Base-by-base conservation (phyloP, 768 basidiomycete genomes). In the Mycena haematopus region DNA sequence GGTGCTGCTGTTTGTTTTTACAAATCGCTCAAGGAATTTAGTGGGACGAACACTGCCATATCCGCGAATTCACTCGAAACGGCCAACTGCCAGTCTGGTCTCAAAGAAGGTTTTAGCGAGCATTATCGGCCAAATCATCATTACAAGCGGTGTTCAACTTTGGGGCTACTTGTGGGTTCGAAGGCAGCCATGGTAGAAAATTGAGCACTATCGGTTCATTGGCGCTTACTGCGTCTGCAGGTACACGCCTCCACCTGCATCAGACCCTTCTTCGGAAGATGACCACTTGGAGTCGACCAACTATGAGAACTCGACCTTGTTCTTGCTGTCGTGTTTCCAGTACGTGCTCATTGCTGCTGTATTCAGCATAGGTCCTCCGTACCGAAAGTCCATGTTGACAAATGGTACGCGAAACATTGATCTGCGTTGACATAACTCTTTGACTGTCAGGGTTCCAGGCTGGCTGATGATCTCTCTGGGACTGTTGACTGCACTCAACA, bases 301-400 rank as follows among this genome's bases (percentile, higher is more conserved):
- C 73, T 96, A 85, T 70, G 97, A 99, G 75, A 98, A 99, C 73
- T 88, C 97, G 6, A 87, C 85, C 29, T 76, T 99, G 59, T 99
- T 99, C 79, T 76, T 98, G 66, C 80, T 98, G 46, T 98, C 97
- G 11, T 97, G 95, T 65, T 99, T 99, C 87, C 97, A 99, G 77
- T 99, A 99, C 75, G 93, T 99, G 70, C 80, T 99, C 52, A 93
- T 97, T 9, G 97, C 96, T 14, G 96, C 90, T 0, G 95, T 99
- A 0, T 99, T 99, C 78, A 96, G 93, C 73, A 97, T 99, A 67
- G 97, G 97, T 0, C 96, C 96, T 3, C 97, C 97, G 5, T 99
- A 96, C 75, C 86, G 97, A 52, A 91, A 93, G 75, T 84, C 95
- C 25, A 92, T 99, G 84, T 95, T 91, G 86, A 93, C 95, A 17